These are phyloP conservation scores for Phytophthora megakarya DNA, from an alignment of 352 stramenopile genomes.

Conservation along the genomic window DNA sequence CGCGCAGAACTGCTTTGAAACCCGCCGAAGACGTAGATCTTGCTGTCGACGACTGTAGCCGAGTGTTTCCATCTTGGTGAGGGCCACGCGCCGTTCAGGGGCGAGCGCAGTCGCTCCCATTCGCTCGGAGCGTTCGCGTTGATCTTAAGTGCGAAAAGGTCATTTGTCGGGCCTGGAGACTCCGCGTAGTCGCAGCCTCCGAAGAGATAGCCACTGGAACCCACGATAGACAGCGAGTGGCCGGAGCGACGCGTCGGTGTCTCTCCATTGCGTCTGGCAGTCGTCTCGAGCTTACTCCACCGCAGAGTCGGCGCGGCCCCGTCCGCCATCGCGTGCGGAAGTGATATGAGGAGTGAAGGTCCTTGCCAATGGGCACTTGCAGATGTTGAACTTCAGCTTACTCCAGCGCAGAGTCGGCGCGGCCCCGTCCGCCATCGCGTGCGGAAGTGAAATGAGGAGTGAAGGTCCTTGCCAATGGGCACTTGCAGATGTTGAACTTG, in stretches of 20 bases:
- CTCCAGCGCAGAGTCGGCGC: slow-evolving; percentile 55
- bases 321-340: slow-evolving; percentile 15
- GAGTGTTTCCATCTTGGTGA: slow-evolving; percentile 91
- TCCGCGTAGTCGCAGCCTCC: slow-evolving; percentile 90
- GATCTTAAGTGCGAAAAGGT: slow-evolving; percentile 94
- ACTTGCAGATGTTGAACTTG: slow-evolving; percentile 13
- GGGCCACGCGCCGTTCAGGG: slow-evolving; percentile 34
- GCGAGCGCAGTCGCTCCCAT: slow-evolving; percentile 69
- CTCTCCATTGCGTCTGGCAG: slow-evolving; percentile 78
- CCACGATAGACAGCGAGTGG: slow-evolving; percentile 92
- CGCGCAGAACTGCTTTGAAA: slow-evolving; percentile 88
- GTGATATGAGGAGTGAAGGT: slow-evolving; percentile 18
- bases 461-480: slow-evolving; percentile 18
- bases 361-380: slow-evolving; percentile 11
- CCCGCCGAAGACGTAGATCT: slow-evolving; percentile 95
- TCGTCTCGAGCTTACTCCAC: slow-evolving; percentile 62
- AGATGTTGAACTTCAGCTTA: slow-evolving; percentile 44
- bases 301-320: slow-evolving; percentile 37
- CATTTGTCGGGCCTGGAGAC: slow-evolving; percentile 91
- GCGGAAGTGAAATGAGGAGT: slow-evolving; percentile 15
- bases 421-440: slow-evolving; percentile 6
- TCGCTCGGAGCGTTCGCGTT: slow-evolving; percentile 67
- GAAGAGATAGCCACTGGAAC: slow-evolving; percentile 92
- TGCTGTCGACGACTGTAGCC: slow-evolving; percentile 85
- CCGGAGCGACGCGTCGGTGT: slow-evolving; percentile 90